Evolutionary conservation across 306 rosid species (phyloP), one percentile per base, ranked within the genome.

Genomic region (Cicer judaicum): DNA sequence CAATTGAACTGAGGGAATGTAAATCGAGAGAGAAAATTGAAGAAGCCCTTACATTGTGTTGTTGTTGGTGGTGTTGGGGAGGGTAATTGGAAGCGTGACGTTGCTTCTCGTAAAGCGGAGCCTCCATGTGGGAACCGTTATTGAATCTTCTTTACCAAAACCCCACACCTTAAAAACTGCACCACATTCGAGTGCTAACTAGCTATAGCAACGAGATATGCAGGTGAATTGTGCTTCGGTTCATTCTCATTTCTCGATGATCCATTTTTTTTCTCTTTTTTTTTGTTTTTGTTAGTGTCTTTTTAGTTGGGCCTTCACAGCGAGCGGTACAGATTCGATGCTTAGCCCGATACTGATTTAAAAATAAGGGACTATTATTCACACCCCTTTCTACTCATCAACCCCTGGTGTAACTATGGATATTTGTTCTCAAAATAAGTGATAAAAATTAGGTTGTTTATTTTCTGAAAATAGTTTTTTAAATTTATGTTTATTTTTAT

Each of bases 41-140:
- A 52, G 72, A 74, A 78, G 68, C 34, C 16, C 64, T 40, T 49
- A 78, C 78, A 59, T 78, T 72, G 43, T 60, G 77, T 40, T 55
- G 39, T 7, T 59, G 76, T 7, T 56, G 52, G 1, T 64, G 69
- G 6, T 70, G 84, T 42, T 81, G 93, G 53, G 92, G 87, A 74
- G 93, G 92, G 73, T 81, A 84, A 79, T 80, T 86, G 66, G 93
- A 90, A 80, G 89, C 89, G 81, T 87, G 99, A 74, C 75, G 79
- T n/a, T 85, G 90, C 2, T 95, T 86, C 87, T 90, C 96, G 80
- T 84, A 89, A n/a, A 92, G 88, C 64, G 86, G 77, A 7, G 84
- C 80, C 64, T 80, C 93, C 97, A 91, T 93, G 2, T 43, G 71
- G 74, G 65, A 83, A 68, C 55, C 14, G 64, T 67, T 40, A 75